These are phyloP conservation scores for Colletotrichum horii DNA, from an alignment of 2,329 filamentous ascomycete species.

Conservation along the genomic window DNA sequence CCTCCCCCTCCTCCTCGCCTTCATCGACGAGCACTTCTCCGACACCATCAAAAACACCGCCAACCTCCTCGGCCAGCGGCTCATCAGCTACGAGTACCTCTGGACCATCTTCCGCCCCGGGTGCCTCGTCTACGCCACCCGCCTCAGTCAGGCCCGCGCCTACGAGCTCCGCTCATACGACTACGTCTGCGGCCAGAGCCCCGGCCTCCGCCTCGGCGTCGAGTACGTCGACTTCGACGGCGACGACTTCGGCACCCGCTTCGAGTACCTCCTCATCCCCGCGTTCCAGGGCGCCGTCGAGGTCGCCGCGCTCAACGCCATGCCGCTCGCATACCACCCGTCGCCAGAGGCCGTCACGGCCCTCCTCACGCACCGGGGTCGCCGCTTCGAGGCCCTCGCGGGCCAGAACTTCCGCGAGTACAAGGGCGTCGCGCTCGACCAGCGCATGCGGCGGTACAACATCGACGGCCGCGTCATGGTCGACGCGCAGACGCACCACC, in stretches of 20 bases:
- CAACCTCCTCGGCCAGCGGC: constrained; percentile 56
- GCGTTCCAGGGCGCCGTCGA: constrained; percentile 47
- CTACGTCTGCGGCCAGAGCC: constrained; percentile 40
- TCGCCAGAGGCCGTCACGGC: constrained; percentile 36
- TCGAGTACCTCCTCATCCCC: constrained; percentile 37
- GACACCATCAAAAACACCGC: constrained; percentile 52
- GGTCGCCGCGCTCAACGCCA: constrained; percentile 46
- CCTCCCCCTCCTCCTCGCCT: constrained; percentile 44
- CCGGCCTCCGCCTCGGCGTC: constrained; percentile 22
- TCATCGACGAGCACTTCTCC: constrained; percentile 54
- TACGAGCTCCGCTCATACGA: constrained; percentile 40
- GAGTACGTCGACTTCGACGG: constrained; percentile 54
- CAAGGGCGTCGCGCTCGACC: constrained; percentile 38
- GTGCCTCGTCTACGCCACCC: constrained; percentile 41
- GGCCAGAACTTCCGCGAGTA: constrained; percentile 55
- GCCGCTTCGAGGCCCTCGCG: constrained; percentile 47
- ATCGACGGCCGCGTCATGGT: constrained; percentile 90
- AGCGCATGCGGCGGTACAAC: constrained; percentile 58
- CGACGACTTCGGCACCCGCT: constrained; percentile 46
- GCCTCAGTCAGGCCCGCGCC: constrained; percentile 43
- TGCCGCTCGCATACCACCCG: constrained; percentile 49
- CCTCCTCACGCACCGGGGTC: constrained; percentile 44
- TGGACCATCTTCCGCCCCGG: constrained; percentile 59
- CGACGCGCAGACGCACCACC: constrained; percentile 80
- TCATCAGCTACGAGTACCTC: constrained; percentile 57